Evolutionary conservation across 108 stramenopile genomes (phyloP), one percentile per base, ranked within the genome.

Genomic region (Skeletonema marinoi): DNA sequence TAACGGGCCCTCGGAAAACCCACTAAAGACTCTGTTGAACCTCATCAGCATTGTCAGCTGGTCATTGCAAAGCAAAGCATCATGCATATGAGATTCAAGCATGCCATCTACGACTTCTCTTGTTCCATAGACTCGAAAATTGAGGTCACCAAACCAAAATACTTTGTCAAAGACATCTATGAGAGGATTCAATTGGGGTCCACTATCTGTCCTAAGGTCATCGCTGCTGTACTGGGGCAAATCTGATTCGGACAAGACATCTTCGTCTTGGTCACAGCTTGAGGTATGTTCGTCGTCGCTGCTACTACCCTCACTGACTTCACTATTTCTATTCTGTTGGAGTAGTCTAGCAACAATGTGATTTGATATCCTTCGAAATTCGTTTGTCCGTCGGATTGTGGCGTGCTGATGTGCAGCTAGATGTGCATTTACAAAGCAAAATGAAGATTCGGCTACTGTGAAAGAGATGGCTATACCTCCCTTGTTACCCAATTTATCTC

Each of bases 71-170:
- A 89, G 38, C 19, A 93, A 64, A 17, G 83, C 86, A 59, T 70
- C 86, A 69, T 91, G 89, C 88, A 88, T 84, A 10, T 78, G 77
- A 64, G 66, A 60, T 41, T 51, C 70, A 14, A 90, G 60, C 72
- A 84, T 77, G 0, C 64, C 82, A 60, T 92, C 90, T 6, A 89
- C 83, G 16, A 85, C 86, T 32, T 84, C 78, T 19, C 90, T 65
- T 17, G 82, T 66, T 13, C 82, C 94, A 42, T 94, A 88, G 21
- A 99, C 89, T 12, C 99, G 93, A 75, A 98, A 98, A 73, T 99
- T 98, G 71, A 98, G 76, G 77, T 98, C 98, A 1, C 99, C 98
- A 30, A 98, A 60, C 92, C 92, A 98, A 68, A 98, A 95, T 31
- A 98, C 98, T 65, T 97, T 94, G 71, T 97, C 93, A 8, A 75